These are phyloP conservation scores for Fusarium chaquense DNA, from an alignment of 2,329 filamentous ascomycete species.

Conservation along the genomic window DNA sequence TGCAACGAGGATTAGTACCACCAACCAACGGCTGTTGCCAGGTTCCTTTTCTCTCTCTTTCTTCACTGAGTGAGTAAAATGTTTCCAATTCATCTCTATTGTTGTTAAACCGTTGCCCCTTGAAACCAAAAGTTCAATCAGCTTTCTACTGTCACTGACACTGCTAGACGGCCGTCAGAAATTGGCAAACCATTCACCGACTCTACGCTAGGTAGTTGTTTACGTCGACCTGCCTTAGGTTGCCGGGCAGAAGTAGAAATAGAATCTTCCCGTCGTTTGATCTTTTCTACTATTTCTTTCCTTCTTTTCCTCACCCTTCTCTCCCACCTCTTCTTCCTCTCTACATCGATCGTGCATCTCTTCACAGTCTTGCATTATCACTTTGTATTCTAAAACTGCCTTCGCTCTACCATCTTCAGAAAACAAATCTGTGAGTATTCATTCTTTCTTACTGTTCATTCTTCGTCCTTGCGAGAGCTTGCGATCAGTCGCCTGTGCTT, in stretches of 20 bases:
- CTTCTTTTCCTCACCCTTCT: constrained; percentile 16
- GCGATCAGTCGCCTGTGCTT: neutral
- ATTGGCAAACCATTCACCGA: constrained; percentile 4
- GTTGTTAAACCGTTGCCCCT: constrained; percentile 35
- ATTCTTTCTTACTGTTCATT: no score
- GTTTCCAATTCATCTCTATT: constrained; percentile 12
- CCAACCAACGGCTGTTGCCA: constrained; percentile 34
- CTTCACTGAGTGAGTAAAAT: neutral
- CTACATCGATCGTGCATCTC: constrained; percentile 24
- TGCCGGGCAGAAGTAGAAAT: constrained; percentile 22
- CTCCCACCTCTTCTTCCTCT: constrained; percentile 1
- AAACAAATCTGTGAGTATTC: constrained; percentile 28
- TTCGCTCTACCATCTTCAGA: constrained; percentile 20
- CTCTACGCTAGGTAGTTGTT: constrained; percentile 26
- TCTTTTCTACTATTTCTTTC: constrained; percentile 2
- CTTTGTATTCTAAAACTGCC: constrained; percentile 5
- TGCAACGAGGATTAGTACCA: constrained; percentile 33
- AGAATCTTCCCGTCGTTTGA: constrained; percentile 16
- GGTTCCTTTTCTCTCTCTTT: neutral
- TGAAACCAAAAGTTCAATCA: constrained; percentile 28
- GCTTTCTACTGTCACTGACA: constrained; percentile 11
- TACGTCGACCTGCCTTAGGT: constrained; percentile 11
- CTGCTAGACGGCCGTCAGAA: constrained; percentile 3
- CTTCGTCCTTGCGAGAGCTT: neutral
- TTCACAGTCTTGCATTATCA: constrained; percentile 20